Base-by-base conservation (phyloP, 2,329 filamentous ascomycete species). In the Alternaria sp. region DNA sequence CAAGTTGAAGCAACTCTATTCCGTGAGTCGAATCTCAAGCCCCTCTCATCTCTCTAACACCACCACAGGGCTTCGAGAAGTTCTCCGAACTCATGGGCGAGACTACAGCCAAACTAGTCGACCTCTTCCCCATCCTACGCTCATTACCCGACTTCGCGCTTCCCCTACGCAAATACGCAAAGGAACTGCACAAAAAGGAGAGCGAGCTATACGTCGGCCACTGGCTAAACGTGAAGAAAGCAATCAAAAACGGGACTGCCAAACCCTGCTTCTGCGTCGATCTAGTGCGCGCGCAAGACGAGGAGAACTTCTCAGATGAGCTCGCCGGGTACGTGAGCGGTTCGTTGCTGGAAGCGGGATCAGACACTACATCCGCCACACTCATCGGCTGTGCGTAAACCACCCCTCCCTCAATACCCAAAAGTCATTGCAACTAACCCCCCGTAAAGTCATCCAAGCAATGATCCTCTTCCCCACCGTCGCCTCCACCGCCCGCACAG, bases 101-200 rank as follows among this genome's bases (percentile, higher is more conserved):
- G 13, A 76, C 81, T 6, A 75, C 77, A 0, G 83, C 84, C 0
- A 80, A 81, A 0, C 61, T 86, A 1, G 70, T 85, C 4, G 84
- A 86, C 61, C 73, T 82, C 15, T 86, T 81, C 57, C 85, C 85
- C 0, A 56, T 83, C 0, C 66, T 87, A 1, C 77, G 83, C 17
- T 61, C 65, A 3, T 75, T 88, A 7, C 73, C 74, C 3, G 69
- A 68, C 12, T 60, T 57, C 13, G 58, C 67, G 0, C 13, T 72
- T n/a, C 82, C 84, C 0, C 68, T 76, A 21, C 76, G 77, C 21
- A 72, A 68, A 25, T 77, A 82, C 25, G 83, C 82, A 0, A 82
- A 79, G 57, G 69, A 79, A 17, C 66, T 85, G 0, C 84, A 86
- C 57, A 62, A 73, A 36, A 72, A 75, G 3, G 85, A 87, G 63